Conservation (phyloP, 208 protist genomes). For the Leishmania gerbilli region DNA sequence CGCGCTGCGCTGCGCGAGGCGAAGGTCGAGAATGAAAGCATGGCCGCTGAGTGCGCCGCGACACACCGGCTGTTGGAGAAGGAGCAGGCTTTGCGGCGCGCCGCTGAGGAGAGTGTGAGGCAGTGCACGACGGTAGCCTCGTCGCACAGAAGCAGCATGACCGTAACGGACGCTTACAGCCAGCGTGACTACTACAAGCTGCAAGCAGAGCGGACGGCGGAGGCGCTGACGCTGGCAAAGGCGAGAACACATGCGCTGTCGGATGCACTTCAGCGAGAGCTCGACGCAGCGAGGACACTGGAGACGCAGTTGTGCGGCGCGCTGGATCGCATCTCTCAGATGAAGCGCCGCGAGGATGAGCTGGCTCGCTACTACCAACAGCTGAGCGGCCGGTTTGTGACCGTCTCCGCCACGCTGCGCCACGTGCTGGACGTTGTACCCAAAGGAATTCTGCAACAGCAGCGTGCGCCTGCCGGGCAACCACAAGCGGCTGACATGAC, state of each 20-base stretch:
- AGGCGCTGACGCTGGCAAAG: conserved; percentile 18
- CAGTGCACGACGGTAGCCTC: background rate
- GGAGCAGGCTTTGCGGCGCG: conserved; percentile 25
- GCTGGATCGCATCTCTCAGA: conserved; percentile 38
- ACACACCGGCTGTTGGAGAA: conserved; percentile 35
- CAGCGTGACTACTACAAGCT: conserved; percentile 77
- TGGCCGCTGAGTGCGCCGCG: conserved; percentile 22
- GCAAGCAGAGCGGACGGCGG: conserved; percentile 45
- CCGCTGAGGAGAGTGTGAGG: conserved; percentile 16
- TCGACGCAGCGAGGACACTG: conserved; percentile 12
- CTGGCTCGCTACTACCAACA: conserved; percentile 40
- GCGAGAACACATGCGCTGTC: conserved; percentile 32
- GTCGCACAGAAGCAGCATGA: background rate
- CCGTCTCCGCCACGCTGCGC: conserved; percentile 44
- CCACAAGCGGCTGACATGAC: background rate
- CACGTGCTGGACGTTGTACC: conserved; percentile 40
- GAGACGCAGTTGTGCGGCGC: conserved; percentile 43
- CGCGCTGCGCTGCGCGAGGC: conserved; percentile 33
- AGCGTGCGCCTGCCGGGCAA: background rate
- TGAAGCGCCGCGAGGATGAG: conserved; percentile 25
- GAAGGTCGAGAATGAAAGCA: conserved; percentile 20
- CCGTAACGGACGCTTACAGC: conserved; percentile 29
- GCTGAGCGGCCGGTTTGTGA: conserved; percentile 45
- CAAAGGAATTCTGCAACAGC: conserved; percentile 2
- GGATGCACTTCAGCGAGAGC: conserved; percentile 36